Conservation (phyloP, 768 basidiomycete species). For the Tephrocybe sp. region DNA sequence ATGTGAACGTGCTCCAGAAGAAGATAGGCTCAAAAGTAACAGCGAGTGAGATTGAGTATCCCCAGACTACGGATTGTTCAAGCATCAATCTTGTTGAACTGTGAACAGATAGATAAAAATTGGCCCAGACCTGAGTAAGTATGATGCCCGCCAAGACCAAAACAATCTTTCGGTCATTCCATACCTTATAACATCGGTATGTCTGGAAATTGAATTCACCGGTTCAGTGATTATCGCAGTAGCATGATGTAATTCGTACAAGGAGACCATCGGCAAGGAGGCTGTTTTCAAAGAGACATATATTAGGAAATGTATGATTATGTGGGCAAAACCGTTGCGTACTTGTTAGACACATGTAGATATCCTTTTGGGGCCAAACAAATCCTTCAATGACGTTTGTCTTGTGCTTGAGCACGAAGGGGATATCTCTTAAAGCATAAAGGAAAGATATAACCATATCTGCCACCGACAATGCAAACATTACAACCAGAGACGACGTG, state of each 20-base stretch:
- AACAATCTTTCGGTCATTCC: constrained; percentile 7
- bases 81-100: not conserved
- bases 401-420: constrained; percentile 9
- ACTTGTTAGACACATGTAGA: constrained; percentile 40
- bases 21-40: constrained; percentile 14
- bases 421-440: constrained; percentile 24
- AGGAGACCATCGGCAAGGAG: constrained; percentile 31
- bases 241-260: constrained; percentile 1
- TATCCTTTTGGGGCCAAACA: constrained; percentile 25
- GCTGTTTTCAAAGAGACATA: not conserved
- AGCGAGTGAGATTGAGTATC: constrained; percentile 12
- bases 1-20: constrained; percentile 24
- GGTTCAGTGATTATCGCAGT: not conserved
- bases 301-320: not conserved
- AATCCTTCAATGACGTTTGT: not conserved
- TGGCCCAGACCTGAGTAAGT: constrained; percentile 29
- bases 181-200: constrained; percentile 12
- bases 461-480: constrained; percentile 34
- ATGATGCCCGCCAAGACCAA: constrained; percentile 16
- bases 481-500: constrained; percentile 27
- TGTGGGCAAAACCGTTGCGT: constrained; percentile 10
- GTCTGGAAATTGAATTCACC: not conserved
- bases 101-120: not conserved
- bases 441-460: constrained; percentile 32
- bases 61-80: constrained; percentile 17